These are phyloP conservation scores for Coniella lustricola DNA, from an alignment of 2,329 filamentous ascomycete species.

Conservation along the genomic window DNA sequence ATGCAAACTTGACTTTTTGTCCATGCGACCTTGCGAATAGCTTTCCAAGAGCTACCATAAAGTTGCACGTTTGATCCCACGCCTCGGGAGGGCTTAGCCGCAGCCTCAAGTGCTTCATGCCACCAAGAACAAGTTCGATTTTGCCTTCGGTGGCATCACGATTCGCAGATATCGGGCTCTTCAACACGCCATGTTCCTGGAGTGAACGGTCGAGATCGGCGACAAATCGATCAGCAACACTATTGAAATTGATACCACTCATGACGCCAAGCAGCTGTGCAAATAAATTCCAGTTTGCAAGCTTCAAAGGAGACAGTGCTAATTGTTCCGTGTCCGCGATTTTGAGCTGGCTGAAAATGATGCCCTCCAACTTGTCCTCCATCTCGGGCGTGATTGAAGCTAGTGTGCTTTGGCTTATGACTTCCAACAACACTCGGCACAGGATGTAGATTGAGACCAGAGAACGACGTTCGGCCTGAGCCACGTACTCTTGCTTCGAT, in stretches of 20 bases:
- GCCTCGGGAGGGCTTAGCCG: slow-evolving; percentile 64
- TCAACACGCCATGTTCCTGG: slow-evolving; percentile 61
- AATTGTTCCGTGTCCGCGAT: slow-evolving; percentile 79
- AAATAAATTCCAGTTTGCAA: slow-evolving; percentile 95
- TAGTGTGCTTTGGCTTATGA: slow-evolving; percentile 83
- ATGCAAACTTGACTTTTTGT: slow-evolving; percentile 84
- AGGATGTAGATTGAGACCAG: slow-evolving; percentile 94
- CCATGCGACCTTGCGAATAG: slow-evolving; percentile 83
- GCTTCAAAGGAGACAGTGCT: slow-evolving; percentile 68
- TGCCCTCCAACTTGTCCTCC: slow-evolving; percentile 87
- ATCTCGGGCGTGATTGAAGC: slow-evolving; percentile 80
- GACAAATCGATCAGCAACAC: slow-evolving; percentile 76
- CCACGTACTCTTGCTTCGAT: slow-evolving; percentile 62
- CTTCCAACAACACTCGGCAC: slow-evolving; percentile 87
- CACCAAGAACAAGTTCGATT: slow-evolving; percentile 79
- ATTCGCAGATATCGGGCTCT: slow-evolving; percentile 50
- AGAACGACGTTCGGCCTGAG: slow-evolving; percentile 78
- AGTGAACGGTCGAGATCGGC: slow-evolving; percentile 72
- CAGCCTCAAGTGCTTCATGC: slow-evolving; percentile 84
- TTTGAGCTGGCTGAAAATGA: slow-evolving; percentile 94
- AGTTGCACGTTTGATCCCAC: slow-evolving; percentile 85
- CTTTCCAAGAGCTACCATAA: slow-evolving; percentile 72
- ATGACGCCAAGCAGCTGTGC: slow-evolving; percentile 90
- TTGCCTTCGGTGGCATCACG: slow-evolving; percentile 68
- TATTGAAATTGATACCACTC: slow-evolving; percentile 85